These are phyloP conservation scores for Yamagishiella unicocca DNA, from an alignment of 139 green algal species.

Conservation along the genomic window DNA sequence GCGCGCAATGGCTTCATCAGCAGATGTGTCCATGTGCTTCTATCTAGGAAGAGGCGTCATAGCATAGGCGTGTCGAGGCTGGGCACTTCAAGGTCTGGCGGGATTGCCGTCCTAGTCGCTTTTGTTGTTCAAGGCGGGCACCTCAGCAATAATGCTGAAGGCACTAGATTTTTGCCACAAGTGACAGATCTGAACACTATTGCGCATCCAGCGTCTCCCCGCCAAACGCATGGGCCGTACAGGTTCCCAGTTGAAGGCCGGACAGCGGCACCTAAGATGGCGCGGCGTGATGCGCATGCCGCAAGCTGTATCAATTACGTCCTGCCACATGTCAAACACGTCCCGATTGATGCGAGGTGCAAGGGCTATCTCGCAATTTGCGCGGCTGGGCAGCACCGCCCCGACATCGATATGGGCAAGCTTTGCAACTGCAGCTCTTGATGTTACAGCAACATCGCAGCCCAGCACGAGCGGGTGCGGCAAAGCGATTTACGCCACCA, in stretches of 20 bases:
- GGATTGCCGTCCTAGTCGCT: no score
- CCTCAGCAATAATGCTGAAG: no score
- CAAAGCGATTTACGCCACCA: background rate
- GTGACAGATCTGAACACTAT: background rate
- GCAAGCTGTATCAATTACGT: no score
- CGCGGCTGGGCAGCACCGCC: background rate
- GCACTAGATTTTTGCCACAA: no score
- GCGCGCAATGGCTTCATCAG: slow-evolving; percentile 31
- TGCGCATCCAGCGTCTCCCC: background rate
- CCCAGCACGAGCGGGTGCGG: slow-evolving; percentile 34
- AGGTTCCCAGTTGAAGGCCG: no score
- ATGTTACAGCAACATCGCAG: background rate
- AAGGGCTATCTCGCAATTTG: background rate
- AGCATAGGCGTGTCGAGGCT: background rate
- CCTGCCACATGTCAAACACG: background rate
- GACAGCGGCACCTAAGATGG: no score
- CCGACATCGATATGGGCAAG: background rate
- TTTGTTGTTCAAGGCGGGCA: no score
- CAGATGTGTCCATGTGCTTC: slow-evolving; percentile 19
- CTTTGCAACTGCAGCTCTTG: slow-evolving; percentile 16
- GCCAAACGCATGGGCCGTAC: background rate
- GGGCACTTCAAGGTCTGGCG: background rate
- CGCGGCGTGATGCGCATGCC: no score
- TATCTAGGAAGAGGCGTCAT: slow-evolving; percentile 13
- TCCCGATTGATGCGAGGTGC: background rate